Percentiles rank a stretch among this genome's conserved stretches.
phyloP scores from a whole-genome alignment of 2,329 filamentous ascomycete species.

The Fusarium pilosicola region DNA sequence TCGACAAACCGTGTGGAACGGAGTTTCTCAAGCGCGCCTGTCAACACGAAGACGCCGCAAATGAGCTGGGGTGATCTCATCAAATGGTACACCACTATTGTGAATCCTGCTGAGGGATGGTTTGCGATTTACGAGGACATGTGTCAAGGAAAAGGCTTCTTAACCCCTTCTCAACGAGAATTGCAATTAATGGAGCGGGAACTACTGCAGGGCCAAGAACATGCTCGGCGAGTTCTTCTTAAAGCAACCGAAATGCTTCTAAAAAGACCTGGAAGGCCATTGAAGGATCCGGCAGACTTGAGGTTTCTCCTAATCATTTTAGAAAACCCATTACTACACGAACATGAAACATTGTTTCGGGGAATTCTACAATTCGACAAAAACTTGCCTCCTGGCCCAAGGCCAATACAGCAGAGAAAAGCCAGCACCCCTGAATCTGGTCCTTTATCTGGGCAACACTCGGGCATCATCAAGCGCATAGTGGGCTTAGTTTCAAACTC shows the following conservation, averaged over 20 bases:
- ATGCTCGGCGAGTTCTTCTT: constrained; percentile 75
- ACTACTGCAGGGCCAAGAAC: constrained; percentile 69
- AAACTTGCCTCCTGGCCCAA: constrained; percentile 2
- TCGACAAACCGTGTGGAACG: constrained; percentile 31
- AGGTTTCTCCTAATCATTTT: constrained; percentile 83
- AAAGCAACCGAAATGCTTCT: constrained; percentile 83
- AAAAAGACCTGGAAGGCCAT: constrained; percentile 77
- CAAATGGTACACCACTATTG: constrained; percentile 78
- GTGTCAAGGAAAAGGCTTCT: constrained; percentile 41
- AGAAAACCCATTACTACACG: constrained; percentile 79
- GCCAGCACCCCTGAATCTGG: constrained; percentile 49
- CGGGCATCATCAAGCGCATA: constrained; percentile 85
- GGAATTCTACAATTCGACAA: constrained; percentile 53
- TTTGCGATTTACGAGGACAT: constrained; percentile 66
- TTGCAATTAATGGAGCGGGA: constrained; percentile 59
- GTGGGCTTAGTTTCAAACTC: constrained; percentile 82
- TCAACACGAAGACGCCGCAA: constrained; percentile 62
- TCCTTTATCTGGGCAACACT: constrained; percentile 73
- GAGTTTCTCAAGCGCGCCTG: constrained; percentile 21
- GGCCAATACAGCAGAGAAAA: constrained; percentile 31
- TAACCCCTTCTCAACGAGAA: constrained; percentile 49
- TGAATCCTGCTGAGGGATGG: constrained; percentile 77
- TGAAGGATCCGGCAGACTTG: constrained; percentile 75
- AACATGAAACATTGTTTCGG: constrained; percentile 52
- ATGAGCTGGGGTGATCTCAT: constrained; percentile 79